Evolutionary conservation across 164 flowering plant species (phyloP).

Genomic region (Nymphaea colorata): DNA sequence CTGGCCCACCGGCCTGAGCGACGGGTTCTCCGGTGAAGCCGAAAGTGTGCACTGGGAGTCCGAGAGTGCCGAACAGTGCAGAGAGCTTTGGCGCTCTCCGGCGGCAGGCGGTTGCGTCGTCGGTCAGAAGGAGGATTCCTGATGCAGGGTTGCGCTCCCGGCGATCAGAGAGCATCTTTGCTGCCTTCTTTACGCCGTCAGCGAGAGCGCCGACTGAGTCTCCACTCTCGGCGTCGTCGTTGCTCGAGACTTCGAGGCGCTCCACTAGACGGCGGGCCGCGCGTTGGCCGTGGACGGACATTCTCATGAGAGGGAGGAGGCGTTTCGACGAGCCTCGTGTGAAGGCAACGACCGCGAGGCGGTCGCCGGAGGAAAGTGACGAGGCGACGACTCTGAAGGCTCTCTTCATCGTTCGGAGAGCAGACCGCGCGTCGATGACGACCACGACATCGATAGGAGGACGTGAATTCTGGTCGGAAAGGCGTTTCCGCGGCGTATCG

Average conservation of each 20-base stretch:
- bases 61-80: neutral
- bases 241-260: neutral
- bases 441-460: neutral
- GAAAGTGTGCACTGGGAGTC: constrained; percentile 1
- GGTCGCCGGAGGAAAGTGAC: neutral
- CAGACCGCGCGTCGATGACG: neutral
- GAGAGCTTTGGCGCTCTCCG: neutral
- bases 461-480: neutral
- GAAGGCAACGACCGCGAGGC: neutral
- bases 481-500: neutral
- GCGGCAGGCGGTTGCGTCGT: neutral
- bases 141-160: neutral
- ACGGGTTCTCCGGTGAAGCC: neutral
- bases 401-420: neutral
- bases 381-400: neutral
- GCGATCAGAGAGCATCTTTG: neutral
- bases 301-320: constrained; percentile 3
- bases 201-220: neutral
- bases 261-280: neutral
- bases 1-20: neutral
- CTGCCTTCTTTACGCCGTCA: neutral
- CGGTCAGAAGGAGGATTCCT: neutral
- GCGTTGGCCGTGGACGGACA: constrained; percentile 1
- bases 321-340: neutral
- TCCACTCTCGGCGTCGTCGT: neutral